These are phyloP conservation scores for Nemania diffusa DNA, from an alignment of 2,329 filamentous ascomycete species.

Conservation along the genomic window DNA sequence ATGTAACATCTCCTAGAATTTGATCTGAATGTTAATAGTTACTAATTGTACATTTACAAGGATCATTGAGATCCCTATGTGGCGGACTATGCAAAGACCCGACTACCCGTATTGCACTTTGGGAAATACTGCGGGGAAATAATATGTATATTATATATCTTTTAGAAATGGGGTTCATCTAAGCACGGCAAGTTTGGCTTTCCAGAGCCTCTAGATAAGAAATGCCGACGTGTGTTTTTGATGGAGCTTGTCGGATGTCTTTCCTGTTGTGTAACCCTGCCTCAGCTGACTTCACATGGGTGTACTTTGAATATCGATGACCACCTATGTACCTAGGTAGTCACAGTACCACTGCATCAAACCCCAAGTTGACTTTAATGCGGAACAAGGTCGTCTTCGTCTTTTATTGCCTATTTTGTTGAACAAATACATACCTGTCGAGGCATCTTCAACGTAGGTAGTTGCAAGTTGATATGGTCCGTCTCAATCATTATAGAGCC, in stretches of 20 bases:
- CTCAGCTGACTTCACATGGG: conserved; percentile 20
- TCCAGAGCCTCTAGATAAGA: neutral
- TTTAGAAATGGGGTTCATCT: neutral
- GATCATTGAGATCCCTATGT: too few species aligned
- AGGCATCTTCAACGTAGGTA: neutral
- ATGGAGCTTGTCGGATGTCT: neutral
- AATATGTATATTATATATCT: neutral
- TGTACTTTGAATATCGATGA: conserved; percentile 8
- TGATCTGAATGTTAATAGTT: too few species aligned
- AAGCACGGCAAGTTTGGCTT: neutral
- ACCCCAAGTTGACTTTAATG: neutral
- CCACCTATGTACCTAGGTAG: neutral
- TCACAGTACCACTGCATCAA: neutral
- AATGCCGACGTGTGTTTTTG: conserved; percentile 11
- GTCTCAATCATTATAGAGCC: neutral
- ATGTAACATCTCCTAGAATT: too few species aligned
- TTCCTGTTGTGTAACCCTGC: conserved; percentile 16
- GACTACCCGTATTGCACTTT: neutral
- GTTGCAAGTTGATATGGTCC: neutral
- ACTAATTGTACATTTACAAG: too few species aligned
- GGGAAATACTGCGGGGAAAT: neutral
- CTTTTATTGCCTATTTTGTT: neutral
- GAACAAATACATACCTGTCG: neutral
- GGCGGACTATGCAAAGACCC: neutral
- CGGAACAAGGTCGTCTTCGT: neutral